Conservation (phyloP, 495 filamentous ascomycete genomes). For the Echria macrotheca region DNA sequence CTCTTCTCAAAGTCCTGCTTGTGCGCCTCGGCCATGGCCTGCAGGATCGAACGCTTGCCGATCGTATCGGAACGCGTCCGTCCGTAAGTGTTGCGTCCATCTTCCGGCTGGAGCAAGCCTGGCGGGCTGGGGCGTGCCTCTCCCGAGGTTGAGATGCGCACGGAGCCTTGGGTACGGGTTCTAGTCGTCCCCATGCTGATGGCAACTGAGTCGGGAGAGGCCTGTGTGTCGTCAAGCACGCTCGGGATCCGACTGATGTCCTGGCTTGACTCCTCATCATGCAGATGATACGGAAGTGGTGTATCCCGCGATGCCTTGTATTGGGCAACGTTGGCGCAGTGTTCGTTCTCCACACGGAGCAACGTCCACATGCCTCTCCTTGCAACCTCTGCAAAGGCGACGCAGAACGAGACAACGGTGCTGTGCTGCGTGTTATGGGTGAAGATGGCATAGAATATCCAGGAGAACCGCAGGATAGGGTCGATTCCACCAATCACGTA, state of each 20-base stretch:
- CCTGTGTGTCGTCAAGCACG: not conserved
- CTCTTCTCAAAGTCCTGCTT: constrained; percentile 83
- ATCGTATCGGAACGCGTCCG: constrained; percentile 23
- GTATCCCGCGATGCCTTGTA: constrained; percentile 80
- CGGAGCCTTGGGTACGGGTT: constrained; percentile 2
- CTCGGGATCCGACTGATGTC: constrained; percentile 13
- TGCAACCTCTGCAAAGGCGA: constrained; percentile 70
- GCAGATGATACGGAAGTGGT: constrained; percentile 72
- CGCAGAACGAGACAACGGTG: constrained; percentile 66
- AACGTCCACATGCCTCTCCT: constrained; percentile 84
- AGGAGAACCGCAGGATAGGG: constrained; percentile 86
- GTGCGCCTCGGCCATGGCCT: constrained; percentile 66
- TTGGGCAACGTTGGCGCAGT: constrained; percentile 78
- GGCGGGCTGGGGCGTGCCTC: not conserved
- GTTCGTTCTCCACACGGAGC: constrained; percentile 95
- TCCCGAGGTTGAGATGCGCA: not conserved
- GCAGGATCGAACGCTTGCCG: constrained; percentile 48
- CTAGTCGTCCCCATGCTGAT: not conserved
- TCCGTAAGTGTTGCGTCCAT: constrained; percentile 29
- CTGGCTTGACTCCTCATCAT: constrained; percentile 31
- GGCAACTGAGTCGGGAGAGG: not conserved
- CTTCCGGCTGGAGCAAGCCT: not conserved
- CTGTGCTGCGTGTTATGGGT: constrained; percentile 72
- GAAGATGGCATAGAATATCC: constrained; percentile 92
- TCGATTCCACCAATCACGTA: constrained; percentile 80